These are phyloP conservation scores for Pichia membranifaciens DNA, from an alignment of 805 yeast genomes.

Conservation along the genomic window DNA sequence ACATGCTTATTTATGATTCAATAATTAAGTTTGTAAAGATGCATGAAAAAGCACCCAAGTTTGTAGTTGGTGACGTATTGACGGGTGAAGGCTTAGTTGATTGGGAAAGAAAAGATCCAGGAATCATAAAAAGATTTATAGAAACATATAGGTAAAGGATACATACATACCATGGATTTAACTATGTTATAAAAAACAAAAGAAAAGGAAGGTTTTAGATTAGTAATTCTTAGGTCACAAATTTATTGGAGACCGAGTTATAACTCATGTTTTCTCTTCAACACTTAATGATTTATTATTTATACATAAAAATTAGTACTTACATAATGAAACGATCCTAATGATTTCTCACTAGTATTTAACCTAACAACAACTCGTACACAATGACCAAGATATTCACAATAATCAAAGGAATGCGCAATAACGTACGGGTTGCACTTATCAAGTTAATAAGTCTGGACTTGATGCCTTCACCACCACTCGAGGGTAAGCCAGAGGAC, in stretches of 20 bases:
- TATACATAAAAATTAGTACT: background rate
- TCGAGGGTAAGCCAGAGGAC: conserved; percentile 3
- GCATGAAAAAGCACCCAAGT: conserved; percentile 6
- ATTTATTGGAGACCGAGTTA: too few relatives aligned
- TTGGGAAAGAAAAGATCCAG: conserved; percentile 15
- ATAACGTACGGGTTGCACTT: conserved; percentile 52
- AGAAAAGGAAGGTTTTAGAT: too few relatives aligned
- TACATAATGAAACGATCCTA: background rate
- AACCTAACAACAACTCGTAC: conserved; percentile 50
- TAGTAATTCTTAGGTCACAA: too few relatives aligned
- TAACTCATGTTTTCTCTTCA: too few relatives aligned
- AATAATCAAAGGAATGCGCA: conserved; percentile 51
- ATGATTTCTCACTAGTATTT: background rate
- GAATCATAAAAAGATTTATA: conserved; percentile 11
- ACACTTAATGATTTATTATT: background rate
- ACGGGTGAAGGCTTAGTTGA: conserved; percentile 13
- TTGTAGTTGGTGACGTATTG: conserved; percentile 2
- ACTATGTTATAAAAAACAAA: background rate
- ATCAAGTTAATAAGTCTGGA: conserved; percentile 46
- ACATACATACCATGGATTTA: background rate
- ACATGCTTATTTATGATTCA: conserved; percentile 44
- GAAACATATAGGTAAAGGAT: conserved; percentile 1
- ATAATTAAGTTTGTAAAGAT: conserved; percentile 25
- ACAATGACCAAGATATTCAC: conserved; percentile 45
- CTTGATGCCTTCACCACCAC: conserved; percentile 30